These are phyloP conservation scores for Escallonia rubra DNA, from an alignment of 129 eudicot species.

Conservation along the genomic window DNA sequence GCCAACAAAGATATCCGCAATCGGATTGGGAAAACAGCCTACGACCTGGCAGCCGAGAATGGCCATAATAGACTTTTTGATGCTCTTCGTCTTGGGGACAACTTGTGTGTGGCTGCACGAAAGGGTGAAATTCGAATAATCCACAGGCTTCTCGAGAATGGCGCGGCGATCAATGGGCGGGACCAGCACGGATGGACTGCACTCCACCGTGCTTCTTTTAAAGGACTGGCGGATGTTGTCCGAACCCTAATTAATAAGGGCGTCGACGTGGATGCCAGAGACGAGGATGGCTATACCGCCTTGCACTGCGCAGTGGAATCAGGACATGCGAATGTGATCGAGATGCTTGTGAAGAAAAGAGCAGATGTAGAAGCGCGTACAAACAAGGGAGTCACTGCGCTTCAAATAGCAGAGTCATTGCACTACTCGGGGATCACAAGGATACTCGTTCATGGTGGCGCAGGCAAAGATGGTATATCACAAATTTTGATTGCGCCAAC, in stretches of 20 bases:
- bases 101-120: conserved; percentile 45
- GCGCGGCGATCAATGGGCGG: conserved; percentile 40
- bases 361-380: too few species aligned
- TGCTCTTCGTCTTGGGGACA: conserved; percentile 49
- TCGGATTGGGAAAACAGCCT: conserved; percentile 39
- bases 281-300: conserved; percentile 65
- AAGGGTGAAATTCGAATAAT: conserved; percentile 57
- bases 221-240: conserved; percentile 44
- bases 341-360: too few species aligned
- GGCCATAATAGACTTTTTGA: conserved; percentile 50
- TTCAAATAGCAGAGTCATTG: too few species aligned
- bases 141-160: conserved; percentile 43
- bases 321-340: too few species aligned
- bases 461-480: too few species aligned
- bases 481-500: background rate
- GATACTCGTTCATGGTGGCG: background rate
- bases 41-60: conserved; percentile 58
- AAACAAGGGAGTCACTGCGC: too few species aligned
- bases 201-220: conserved; percentile 62
- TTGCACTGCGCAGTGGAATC: conserved; percentile 63
- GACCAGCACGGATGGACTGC: conserved; percentile 81
- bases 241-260: conserved; percentile 50
- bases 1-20: conserved; percentile 57
- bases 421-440: too few species aligned
- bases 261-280: conserved; percentile 40